Evolutionary conservation across 2,329 filamentous ascomycete genomes (phyloP).

Genomic region (Chalaropsis thielavioides): DNA sequence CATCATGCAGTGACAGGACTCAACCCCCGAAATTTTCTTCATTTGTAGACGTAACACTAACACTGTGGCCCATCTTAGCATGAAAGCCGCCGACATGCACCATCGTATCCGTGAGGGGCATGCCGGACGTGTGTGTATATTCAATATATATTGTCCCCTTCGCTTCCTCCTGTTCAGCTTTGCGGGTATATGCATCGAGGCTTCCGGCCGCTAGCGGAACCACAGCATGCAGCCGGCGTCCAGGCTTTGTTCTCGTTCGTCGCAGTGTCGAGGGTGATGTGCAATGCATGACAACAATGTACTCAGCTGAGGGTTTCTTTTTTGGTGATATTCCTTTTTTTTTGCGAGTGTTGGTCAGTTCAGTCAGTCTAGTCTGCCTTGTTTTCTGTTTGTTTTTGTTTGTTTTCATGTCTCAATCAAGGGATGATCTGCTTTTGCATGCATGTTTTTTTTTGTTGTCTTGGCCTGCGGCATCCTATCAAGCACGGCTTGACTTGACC

Average conservation of each 20-base stretch:
- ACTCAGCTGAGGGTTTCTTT: neutral
- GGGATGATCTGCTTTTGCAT: neutral
- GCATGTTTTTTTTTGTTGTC: neutral
- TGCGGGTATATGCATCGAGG: constrained; percentile 2
- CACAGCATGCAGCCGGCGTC: neutral
- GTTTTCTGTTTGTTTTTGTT: neutral
- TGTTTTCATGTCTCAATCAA: constrained; percentile 1
- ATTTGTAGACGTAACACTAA: constrained; percentile 5
- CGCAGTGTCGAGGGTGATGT: neutral
- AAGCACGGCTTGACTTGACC: no score
- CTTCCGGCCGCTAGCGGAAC: neutral
- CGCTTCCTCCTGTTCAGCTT: constrained; percentile 1
- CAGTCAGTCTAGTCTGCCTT: neutral
- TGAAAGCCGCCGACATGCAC: neutral
- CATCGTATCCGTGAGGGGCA: neutral
- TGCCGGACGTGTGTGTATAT: neutral
- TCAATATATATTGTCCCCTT: neutral
- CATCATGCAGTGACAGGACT: neutral
- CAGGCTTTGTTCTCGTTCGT: neutral
- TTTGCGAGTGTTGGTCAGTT: neutral
- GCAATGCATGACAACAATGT: neutral
- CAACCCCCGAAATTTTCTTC: neutral
- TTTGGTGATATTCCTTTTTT: neutral
- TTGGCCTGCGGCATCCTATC: neutral
- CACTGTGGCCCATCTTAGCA: neutral